Evolutionary conservation across 805 yeast species (phyloP), one percentile per base, ranked within the genome.

Genomic region (Candida michaelii): DNA sequence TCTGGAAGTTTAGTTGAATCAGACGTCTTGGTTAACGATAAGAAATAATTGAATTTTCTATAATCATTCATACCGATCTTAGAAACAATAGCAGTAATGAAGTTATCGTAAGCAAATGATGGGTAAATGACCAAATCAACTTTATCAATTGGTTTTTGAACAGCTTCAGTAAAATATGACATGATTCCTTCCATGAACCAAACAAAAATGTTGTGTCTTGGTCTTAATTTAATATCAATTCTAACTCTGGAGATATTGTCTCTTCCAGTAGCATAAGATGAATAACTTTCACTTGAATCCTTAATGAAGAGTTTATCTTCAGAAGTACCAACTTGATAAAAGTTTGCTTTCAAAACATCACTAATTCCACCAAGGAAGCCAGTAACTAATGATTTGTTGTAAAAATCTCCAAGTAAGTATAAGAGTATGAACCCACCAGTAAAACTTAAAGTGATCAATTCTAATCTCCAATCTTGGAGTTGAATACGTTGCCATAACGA

Each of bases 261-360:
- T 63, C 99, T 82, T 48, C 99, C 99, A 44, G 96, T 77, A 32
- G 97, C 95, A 60, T 88, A 93, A 27, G 86, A 71, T 71, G 76
- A 65, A 62, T 65, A 88, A 46, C 73, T 69, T 53, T 83, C 82
- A 18, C 82, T 68, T 37, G 80, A 76, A 57, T 85, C 95, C 60
- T 78, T 74, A 51, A 81, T 70, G 49, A 73, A 71, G 54, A 79
- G 63, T 43, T 70, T 60, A 16, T 64, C 66, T 30, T 56, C 43
- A 5, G 70, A 56, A 27, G 74, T 78, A 48, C 96, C 96, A 46
- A 84, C 90, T 59, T 85, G 89, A 54, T 73, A 79, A 60, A 93
- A 93, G 60, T 90, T 84, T 30, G 76, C 74, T 33, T 73, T 69
- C 45, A 90, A 71, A 8, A 73, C 77, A 1, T 74, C 76, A 24